Evolutionary conservation across 2,329 filamentous ascomycete species (phyloP), one percentile per base, ranked within the genome.

Genomic region (Cucurbitaria berberidis): DNA sequence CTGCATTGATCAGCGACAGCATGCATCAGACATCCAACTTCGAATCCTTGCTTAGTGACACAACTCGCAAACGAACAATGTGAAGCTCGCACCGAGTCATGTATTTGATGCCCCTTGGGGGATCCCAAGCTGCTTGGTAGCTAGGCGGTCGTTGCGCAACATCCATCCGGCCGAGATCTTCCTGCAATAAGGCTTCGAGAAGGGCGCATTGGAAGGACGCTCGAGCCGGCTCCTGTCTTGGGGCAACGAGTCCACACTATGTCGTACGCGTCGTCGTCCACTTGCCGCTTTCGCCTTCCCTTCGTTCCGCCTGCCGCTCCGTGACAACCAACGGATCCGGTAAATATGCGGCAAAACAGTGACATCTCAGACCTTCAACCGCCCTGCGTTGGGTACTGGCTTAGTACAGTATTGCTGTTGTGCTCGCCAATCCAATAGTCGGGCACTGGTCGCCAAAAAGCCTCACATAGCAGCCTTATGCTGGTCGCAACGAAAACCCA

Each of bases 191-290:
- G 52, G 50, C 61, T 64, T 69, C 65, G 59, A 59, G 64, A 67
- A 69, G 57, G n/a, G 35, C 51, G 50, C 40, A 9, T 45, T 60
- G 40, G 68, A 69, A 68, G 61, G 61, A 57, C 61, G 68, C 68
- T 72, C 68, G 67, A 63, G 64, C 67, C 62, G 38, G 41, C 29
- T 5, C 13, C 36, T 51, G 39, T 44, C 46, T 38, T 21, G 41
- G 45, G 55, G 32, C 48, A 51, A 42, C 41, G n/a, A 48, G 40
- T 48, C 51, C 56, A 42, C 59, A 47, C 56, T n/a, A n/a, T n/a
- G 40, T 64, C 49, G 49, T 21, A n/a, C 35, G 34, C 35, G 9
- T 7, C 35, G 10, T 18, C n/a, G 34, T 6, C 34, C 34, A 18
- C n/a, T 27, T 39, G 16, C 27, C 22, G 26, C 22, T 35, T 16